These are phyloP conservation scores for Chrysoporthe puriensis DNA, from an alignment of 2,329 filamentous ascomycete genomes.

Conservation along the genomic window DNA sequence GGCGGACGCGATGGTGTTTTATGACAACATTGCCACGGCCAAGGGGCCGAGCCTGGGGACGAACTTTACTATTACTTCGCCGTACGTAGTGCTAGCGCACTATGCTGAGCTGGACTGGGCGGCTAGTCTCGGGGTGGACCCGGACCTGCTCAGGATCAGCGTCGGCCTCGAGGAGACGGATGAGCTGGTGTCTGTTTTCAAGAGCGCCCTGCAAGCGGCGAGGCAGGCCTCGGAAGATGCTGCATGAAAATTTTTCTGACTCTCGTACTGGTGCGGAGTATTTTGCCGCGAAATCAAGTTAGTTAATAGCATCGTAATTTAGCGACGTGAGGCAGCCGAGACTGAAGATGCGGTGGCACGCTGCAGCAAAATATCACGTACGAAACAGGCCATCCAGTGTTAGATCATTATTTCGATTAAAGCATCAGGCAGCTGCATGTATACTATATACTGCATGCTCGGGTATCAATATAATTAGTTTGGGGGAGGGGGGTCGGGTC, in stretches of 20 bases:
- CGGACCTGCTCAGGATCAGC: constrained; percentile 80
- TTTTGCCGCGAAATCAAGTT: neutral
- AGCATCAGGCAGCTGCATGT: constrained; percentile 8
- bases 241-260: neutral
- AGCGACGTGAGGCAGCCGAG: too few species aligned
- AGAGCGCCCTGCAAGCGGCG: constrained; percentile 68
- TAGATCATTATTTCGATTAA: neutral
- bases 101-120: constrained; percentile 94
- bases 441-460: constrained; percentile 22
- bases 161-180: constrained; percentile 83
- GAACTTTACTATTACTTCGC: constrained; percentile 92
- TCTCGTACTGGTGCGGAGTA: too few species aligned
- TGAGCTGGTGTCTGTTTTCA: constrained; percentile 66
- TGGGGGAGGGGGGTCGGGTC: neutral
- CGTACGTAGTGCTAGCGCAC: constrained; percentile 90
- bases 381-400: neutral
- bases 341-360: neutral
- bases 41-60: constrained; percentile 96
- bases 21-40: constrained; percentile 81
- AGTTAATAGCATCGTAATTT: neutral
- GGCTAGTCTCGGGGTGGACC: constrained; percentile 77
- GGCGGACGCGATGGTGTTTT: constrained; percentile 77
- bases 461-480: constrained; percentile 20
- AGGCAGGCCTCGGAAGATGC: constrained; percentile 32
- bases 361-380: neutral